Evolutionary conservation across 2,329 filamentous ascomycete species (phyloP).

Genomic region (Fusarium citri): DNA sequence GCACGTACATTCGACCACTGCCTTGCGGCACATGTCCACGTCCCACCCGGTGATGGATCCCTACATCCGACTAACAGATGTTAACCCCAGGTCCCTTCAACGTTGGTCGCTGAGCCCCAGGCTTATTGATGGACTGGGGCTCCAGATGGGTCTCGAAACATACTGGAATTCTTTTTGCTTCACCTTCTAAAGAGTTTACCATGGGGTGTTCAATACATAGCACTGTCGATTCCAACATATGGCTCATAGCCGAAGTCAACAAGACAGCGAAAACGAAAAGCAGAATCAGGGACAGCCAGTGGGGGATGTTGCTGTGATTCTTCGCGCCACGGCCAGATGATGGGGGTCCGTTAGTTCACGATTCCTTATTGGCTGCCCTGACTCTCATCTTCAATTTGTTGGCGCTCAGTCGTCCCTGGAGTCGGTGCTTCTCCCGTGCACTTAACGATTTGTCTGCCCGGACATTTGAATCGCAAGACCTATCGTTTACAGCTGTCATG

Average conservation of each 20-base stretch:
- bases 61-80: conserved; percentile 19
- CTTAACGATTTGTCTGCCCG: conserved; percentile 1
- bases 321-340: conserved; percentile 22
- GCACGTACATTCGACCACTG: conserved; percentile 12
- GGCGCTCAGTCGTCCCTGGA: background rate
- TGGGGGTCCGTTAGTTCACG: conserved; percentile 22
- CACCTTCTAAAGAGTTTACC: background rate
- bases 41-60: conserved; percentile 33
- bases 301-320: background rate
- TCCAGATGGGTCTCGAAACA: background rate
- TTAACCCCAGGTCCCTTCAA: conserved; percentile 28
- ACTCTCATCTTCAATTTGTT: conserved; percentile 11
- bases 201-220: background rate
- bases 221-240: background rate
- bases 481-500: conserved; percentile 10
- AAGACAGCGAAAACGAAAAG: background rate
- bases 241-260: background rate
- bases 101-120: conserved; percentile 32
- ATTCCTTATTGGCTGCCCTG: conserved; percentile 19
- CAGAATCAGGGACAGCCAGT: conserved; percentile 10
- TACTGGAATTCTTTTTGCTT: background rate
- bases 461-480: conserved; percentile 3
- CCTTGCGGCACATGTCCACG: conserved; percentile 20
- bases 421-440: background rate
- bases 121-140: conserved; percentile 1